phyloP scores from a whole-genome alignment of 768 basidiomycete species.

The Sarcodon sp. region DNA sequence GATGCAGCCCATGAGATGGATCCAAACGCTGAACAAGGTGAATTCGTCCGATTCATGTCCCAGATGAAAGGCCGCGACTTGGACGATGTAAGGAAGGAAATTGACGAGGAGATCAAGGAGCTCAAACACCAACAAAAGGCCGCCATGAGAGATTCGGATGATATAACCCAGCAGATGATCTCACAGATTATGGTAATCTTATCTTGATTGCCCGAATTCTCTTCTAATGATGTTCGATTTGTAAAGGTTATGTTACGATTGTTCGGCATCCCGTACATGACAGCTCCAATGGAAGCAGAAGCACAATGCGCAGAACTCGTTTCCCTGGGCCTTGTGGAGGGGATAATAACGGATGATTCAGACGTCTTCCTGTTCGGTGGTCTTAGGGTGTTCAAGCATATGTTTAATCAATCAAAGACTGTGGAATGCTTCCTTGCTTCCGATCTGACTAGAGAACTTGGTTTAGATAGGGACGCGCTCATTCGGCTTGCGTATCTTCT shows the following conservation, averaged over 20 bases:
- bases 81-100: constrained; percentile 72
- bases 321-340: constrained; percentile 77
- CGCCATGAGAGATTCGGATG: constrained; percentile 89
- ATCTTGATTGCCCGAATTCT: not conserved
- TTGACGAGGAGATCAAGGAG: constrained; percentile 79
- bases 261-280: constrained; percentile 96
- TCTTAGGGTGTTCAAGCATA: constrained; percentile 92
- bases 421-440: constrained; percentile 87
- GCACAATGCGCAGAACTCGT: constrained; percentile 95
- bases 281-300: constrained; percentile 98
- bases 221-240: not conserved
- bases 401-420: constrained; percentile 99
- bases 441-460: constrained; percentile 81
- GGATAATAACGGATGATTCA: constrained; percentile 97
- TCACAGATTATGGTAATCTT: constrained; percentile 53
- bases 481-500: constrained; percentile 87
- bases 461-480: constrained; percentile 75
- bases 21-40: constrained; percentile 64
- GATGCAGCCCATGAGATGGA: constrained; percentile 86
- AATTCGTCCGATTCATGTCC: constrained; percentile 87
- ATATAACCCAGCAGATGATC: constrained; percentile 92
- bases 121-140: constrained; percentile 77
- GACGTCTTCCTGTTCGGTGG: constrained; percentile 99
- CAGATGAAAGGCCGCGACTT: constrained; percentile 83
- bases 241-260: constrained; percentile 75